Evolutionary conservation across 345 rosid species (phyloP).

Genomic region (Turritis glabra): DNA sequence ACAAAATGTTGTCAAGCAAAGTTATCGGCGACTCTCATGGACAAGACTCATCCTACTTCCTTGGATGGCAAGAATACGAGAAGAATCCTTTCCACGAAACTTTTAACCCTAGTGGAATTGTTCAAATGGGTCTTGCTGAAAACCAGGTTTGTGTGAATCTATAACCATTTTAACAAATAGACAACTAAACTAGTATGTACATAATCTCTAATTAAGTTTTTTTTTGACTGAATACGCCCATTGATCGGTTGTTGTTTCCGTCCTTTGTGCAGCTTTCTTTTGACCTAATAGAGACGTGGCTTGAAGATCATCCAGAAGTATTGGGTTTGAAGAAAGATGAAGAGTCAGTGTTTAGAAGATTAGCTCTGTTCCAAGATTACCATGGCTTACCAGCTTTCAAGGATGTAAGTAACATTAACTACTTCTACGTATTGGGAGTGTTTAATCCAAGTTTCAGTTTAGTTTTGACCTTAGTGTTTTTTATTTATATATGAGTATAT

Average conservation of each 20-base stretch:
- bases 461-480: neutral
- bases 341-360: conserved; percentile 56
- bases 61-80: conserved; percentile 79
- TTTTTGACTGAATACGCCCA: neutral
- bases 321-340: conserved; percentile 53
- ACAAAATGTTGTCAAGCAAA: conserved; percentile 66
- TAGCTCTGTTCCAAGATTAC: conserved; percentile 93
- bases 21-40: conserved; percentile 65
- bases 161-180: neutral
- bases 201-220: neutral
- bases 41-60: conserved; percentile 80
- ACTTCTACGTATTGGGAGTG: neutral
- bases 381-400: conserved; percentile 78
- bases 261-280: conserved; percentile 59
- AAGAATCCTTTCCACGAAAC: conserved; percentile 61
- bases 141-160: conserved; percentile 65
- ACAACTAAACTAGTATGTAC: neutral
- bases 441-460: neutral
- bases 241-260: neutral
- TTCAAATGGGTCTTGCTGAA: conserved; percentile 97
- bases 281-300: conserved; percentile 76
- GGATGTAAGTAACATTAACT: conserved; percentile 44
- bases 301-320: conserved; percentile 59
- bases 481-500: neutral
- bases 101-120: conserved; percentile 68